Base-by-base conservation (phyloP, 2,329 filamentous ascomycete genomes). In the Ophiostoma tasmaniense region DNA sequence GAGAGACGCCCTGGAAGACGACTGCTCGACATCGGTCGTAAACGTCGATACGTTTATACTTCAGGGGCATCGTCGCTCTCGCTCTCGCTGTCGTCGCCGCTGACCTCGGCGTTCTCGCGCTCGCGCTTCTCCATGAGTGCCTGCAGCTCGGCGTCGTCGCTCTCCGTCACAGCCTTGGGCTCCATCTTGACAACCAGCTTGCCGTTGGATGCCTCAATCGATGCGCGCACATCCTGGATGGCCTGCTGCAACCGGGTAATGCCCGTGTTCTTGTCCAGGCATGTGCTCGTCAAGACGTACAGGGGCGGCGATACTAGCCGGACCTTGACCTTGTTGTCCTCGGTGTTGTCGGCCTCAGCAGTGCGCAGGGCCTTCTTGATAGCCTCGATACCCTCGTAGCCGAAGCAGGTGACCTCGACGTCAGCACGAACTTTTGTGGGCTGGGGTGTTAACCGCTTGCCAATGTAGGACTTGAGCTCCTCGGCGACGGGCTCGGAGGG, bases 41-140 rank as follows among this genome's bases (percentile, higher is more conserved):
- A 7, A 20, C 20, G 25, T 61, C 25, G 30, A 37, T n/a, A 37
- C 64, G 14, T 50, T 71, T 68, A 52, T 88, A 86, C 77, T 66
- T 71, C 70, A 3, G 70, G 70, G 64, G 92, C 93, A 78, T 97
- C 95, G 77, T 98, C 95, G 78, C 92, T 97, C 81, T 96, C 94
- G 77, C 92, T 96, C 79, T 92, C 85, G 79, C 93, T 95, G 84
- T 99, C 95, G 78, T 99, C 96, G 76, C 95, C 95, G 79, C 93
- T 97, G 77, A 99, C 92, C 80, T 99, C 92, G 78, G 92, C 91
- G 81, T 99, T 99, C 86, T 98, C 94, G 73, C 92, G 90, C 84
- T 97, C 95, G 74, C 91, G 89, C 89, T 98, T 97, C 85, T 98
- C 95, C 95, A 99, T 99, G 73, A 99, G 86, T 67, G 94, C 95